Evolutionary conservation across 305 asterid genomes (phyloP), one percentile per base, ranked within the genome.

Genomic region (Fraxinus platypoda): DNA sequence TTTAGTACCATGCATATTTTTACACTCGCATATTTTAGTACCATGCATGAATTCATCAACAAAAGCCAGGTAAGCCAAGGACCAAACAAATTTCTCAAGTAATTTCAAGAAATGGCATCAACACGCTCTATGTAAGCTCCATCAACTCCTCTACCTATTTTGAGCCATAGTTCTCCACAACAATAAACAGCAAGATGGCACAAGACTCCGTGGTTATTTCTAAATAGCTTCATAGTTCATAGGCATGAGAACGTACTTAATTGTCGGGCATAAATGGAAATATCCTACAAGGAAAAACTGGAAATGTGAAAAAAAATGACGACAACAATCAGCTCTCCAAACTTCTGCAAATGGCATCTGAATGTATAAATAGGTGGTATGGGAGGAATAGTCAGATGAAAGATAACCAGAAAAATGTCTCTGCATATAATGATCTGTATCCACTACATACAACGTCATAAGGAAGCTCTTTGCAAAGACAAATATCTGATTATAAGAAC

Each of bases 41-140:
- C n/a, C 72, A 64, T 64, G 28, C 73, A 59, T 7, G 70, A 59
- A 59, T 59, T 59, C 70, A 19, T 57, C 68, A 57, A 57, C 28
- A 19, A 57, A 7, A 19, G 68, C 13, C 68, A 57, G 68, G 12
- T 57, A 57, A 57, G 68, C 68, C 64, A 19, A 57, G 68, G 13
- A 25, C n/a, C 34, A 35, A 8, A 79, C 25, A 74, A 71, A 49
- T 8, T 68, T 74, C 72, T 80, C 46, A 26, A 80, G 62, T 80
- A 59, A 26, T 52, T 68, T 74, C 33, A 54, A 49, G 62, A 71
- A 68, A 73, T 74, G 37, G 83, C 70, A 79, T 43, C 74, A 43
- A 43, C 33, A 64, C 15, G 74, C 70, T 35, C 79, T 70, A 13
- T 26, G 38, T 28, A 70, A 70, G 75, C 38, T 28, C 75, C 34